Percentiles rank a stretch among this genome's conserved stretches.
These are phyloP conservation scores for Plantago coronopus DNA, from an alignment of 305 asterid genomes.

Conservation along the genomic window DNA sequence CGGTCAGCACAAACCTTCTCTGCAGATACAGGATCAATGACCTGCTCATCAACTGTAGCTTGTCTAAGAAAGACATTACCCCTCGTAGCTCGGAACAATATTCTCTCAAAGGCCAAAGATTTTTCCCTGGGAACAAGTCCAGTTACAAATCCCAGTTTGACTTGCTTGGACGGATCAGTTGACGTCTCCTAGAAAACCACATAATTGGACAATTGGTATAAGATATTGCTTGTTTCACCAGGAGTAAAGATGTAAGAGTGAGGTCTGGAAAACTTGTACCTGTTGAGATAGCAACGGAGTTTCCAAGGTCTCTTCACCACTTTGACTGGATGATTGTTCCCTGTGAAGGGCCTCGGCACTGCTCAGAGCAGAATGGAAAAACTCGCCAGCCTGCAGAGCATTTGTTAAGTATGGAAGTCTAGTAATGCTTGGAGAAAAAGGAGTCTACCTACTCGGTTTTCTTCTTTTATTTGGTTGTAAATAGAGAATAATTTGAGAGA, in stretches of 20 bases:
- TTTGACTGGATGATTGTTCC: slow-evolving; percentile 63
- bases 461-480: neutral
- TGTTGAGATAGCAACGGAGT: slow-evolving; percentile 72
- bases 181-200: slow-evolving; percentile 46
- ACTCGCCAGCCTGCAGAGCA: slow-evolving; percentile 69
- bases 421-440: neutral
- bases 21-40: slow-evolving; percentile 85
- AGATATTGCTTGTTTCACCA: slow-evolving; percentile 18
- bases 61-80: slow-evolving; percentile 91
- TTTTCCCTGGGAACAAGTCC: slow-evolving; percentile 95
- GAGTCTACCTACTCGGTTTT: neutral
- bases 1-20: slow-evolving; percentile 63
- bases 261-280: slow-evolving; percentile 37
- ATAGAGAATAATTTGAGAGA: neutral
- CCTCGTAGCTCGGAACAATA: slow-evolving; percentile 96
- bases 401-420: slow-evolving; percentile 3
- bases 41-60: slow-evolving; percentile 68
- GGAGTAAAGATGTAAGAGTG: slow-evolving; percentile 9
- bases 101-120: slow-evolving; percentile 95
- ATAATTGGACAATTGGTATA: slow-evolving; percentile 19
- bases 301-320: slow-evolving; percentile 84
- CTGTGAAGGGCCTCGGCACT: slow-evolving; percentile 75
- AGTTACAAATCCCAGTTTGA: slow-evolving; percentile 77
- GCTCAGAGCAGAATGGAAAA: slow-evolving; percentile 75
- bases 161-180: slow-evolving; percentile 83